phyloP scores from a whole-genome alignment of 1,139 yeast species.

The Scheffersomyces cryptocercus region DNA sequence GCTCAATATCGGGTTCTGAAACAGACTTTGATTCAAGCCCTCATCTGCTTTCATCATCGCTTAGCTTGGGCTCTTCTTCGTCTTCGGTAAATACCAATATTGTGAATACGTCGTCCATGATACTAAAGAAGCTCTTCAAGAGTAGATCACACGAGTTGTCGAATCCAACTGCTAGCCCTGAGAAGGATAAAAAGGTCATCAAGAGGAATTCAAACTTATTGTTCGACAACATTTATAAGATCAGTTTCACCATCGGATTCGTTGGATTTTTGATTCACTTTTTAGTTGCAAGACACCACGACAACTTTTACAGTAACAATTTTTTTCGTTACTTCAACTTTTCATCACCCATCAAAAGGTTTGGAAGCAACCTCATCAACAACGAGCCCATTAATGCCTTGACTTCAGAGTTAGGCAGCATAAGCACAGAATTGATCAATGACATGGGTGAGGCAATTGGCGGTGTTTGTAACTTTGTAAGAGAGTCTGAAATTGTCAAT shows the following conservation, averaged over 20 bases:
- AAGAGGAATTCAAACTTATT: slow-evolving; percentile 8
- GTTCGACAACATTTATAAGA: slow-evolving; percentile 25
- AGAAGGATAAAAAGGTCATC: slow-evolving; percentile 6
- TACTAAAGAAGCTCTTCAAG: slow-evolving; percentile 33
- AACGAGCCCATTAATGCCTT: slow-evolving; percentile 7
- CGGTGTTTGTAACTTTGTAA: slow-evolving; percentile 13
- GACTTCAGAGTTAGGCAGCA: slow-evolving; percentile 5
- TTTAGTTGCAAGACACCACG: slow-evolving; percentile 25
- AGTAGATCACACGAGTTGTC: slow-evolving; percentile 8
- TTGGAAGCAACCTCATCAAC: slow-evolving; percentile 7
- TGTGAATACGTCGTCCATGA: slow-evolving; percentile 29
- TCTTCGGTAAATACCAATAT: slow-evolving; percentile 32
- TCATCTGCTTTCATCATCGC: slow-evolving; percentile 40
- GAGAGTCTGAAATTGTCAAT: slow-evolving; percentile 17
- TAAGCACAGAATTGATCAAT: slow-evolving; percentile 9
- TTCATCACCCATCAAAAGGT: slow-evolving; percentile 4
- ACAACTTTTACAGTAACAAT: slow-evolving; percentile 10
- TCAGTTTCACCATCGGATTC: slow-evolving; percentile 44
- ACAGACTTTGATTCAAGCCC: slow-evolving; percentile 14
- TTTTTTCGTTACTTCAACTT: slow-evolving; percentile 8
- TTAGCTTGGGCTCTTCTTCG: slow-evolving; percentile 33
- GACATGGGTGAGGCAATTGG: slow-evolving; percentile 15
- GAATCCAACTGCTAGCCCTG: slow-evolving; percentile 10
- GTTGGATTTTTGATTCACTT: slow-evolving; percentile 43
- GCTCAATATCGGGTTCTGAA: slow-evolving; percentile 14